Conservation (phyloP, 257 asterid species). For the Solanum tarijense region DNA sequence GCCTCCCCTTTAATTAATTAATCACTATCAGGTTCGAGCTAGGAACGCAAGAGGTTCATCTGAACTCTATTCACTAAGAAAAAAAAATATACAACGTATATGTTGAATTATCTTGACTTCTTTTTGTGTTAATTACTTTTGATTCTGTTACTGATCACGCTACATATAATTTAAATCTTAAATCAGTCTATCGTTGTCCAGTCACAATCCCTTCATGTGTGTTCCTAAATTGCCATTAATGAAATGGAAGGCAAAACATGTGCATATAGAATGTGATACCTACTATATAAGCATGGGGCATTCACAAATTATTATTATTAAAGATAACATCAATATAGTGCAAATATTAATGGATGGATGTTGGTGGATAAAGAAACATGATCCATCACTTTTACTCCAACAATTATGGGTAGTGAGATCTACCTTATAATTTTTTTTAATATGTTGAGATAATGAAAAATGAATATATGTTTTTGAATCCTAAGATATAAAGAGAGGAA, state of each 20-base stretch:
- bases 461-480: not conserved
- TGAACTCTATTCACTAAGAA: not conserved
- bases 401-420: slow-evolving; percentile 1
- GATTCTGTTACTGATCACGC: rapidly evolving
- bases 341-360: not conserved
- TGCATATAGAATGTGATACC: not conserved
- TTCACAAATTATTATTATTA: not conserved
- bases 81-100: not conserved
- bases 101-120: not conserved
- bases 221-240: not conserved
- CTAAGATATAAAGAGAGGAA: not conserved
- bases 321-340: not conserved
- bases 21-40: not conserved
- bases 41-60: not conserved
- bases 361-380: not conserved
- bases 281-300: not conserved
- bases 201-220: not conserved
- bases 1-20: not conserved
- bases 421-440: not conserved
- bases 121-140: not conserved
- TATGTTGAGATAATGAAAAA: not conserved
- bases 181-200: not conserved
- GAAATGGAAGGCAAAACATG: not conserved
- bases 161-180: not conserved
- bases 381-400: not conserved